Base-by-base conservation (phyloP, 345 rosid species). In the Gossypium stocksii region DNA sequence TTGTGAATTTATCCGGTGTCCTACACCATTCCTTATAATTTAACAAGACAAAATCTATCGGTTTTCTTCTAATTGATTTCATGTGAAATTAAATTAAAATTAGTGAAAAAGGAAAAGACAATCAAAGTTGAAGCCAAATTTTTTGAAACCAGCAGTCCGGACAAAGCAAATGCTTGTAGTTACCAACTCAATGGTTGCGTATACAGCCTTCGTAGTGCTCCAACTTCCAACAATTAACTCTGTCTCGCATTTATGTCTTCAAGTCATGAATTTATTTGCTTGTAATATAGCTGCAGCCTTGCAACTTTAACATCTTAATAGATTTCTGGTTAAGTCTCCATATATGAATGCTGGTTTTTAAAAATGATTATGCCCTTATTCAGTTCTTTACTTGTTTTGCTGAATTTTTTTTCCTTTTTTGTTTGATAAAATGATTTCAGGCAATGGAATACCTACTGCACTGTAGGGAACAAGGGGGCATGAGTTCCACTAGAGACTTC, bases 371-470 rank as follows among this genome's bases (percentile, higher is more conserved):
- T 66, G 54, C 38, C 27, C 45, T 10, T 69, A 15, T 48, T 68
- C 22, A 68, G 57, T 49, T 45, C 70, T 22, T 66, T 14, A 2
- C 38, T 14, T 48, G 10, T 13, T 25, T 46, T 23, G 12, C 34
- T 23, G 17, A 66, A 66, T 1, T 48, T 43, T 43, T 4, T 23
- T 58, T 51, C 17, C 10, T 49, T 27, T 25, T 69, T 9, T 9
- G 23, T 48, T 8, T 51, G 9, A 69, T 51, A 23, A 27, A 27
- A 71, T 73, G 19, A 74, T 85, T 74, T 76, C 88, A 94, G 97
- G 97, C 97, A 41, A 92, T 90, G 98, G 97, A 90, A 74, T 94
- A 89, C 76, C 83, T 94, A 60, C 71, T 87, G 13, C 77, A 83
- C 45, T 92, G 97, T 75, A 84, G 86, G 62, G 80, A 82, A 66